A percentile compares a stretch with the other conserved stretches of the same genome.
These are phyloP conservation scores for Xylaria flabelliformis DNA, from an alignment of 495 filamentous ascomycete genomes.

Conservation along the genomic window DNA sequence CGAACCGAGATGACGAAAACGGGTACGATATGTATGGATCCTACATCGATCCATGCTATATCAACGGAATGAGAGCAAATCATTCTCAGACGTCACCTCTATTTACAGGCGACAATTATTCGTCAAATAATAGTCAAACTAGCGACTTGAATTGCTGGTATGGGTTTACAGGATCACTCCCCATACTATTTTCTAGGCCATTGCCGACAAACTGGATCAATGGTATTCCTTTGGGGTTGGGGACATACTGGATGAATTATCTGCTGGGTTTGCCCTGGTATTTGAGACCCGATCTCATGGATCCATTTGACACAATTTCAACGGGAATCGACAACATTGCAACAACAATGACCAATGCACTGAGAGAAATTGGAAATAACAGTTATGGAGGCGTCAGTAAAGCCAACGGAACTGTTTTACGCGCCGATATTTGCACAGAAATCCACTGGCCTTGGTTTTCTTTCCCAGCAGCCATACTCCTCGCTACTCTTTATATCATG, in stretches of 20 bases:
- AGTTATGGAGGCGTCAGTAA: not conserved
- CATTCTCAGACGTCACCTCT: not conserved
- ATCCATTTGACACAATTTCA: not conserved
- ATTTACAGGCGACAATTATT: not conserved
- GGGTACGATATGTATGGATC: not conserved
- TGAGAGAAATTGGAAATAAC: not conserved
- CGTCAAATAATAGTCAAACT: not conserved
- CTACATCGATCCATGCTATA: not conserved
- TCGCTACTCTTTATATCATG: not conserved
- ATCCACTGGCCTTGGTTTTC: slow-evolving; percentile 1
- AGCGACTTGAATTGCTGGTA: not conserved
- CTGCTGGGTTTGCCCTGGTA: not conserved
- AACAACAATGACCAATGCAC: not conserved
- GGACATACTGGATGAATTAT: not conserved
- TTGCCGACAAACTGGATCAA: not conserved
- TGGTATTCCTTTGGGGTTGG: not conserved
- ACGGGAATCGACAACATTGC: not conserved
- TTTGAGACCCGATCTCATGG: not conserved
- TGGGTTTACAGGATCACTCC: not conserved
- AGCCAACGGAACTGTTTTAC: not conserved
- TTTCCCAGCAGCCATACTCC: not conserved
- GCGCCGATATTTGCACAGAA: not conserved
- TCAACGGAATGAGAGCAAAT: not conserved
- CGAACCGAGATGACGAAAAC: not conserved
- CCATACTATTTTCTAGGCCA: not conserved